A percentile compares a stretch with the other conserved stretches of the same genome.
Evolutionary conservation across 225 moss, liverwort and hornwort species (phyloP).

Genomic region (Takakia lepidozioides): DNA sequence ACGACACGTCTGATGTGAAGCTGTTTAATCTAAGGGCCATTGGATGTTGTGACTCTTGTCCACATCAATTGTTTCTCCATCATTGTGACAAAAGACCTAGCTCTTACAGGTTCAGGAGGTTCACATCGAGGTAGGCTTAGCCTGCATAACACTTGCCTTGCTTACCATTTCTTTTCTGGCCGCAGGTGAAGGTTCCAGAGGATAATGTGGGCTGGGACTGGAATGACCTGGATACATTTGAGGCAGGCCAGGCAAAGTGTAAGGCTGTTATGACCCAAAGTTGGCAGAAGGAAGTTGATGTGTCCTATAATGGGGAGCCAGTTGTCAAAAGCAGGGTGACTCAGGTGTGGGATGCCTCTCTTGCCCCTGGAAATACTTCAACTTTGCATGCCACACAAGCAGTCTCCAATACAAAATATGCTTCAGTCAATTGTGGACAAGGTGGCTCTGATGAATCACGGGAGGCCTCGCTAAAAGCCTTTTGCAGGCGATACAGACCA

Average conservation of each 20-base stretch:
- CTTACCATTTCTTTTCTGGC: too few relatives aligned
- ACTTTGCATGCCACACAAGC: constrained; percentile 41
- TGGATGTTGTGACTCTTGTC: too few relatives aligned
- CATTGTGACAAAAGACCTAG: too few relatives aligned
- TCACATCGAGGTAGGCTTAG: too few relatives aligned
- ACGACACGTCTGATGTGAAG: neutral
- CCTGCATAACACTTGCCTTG: too few relatives aligned
- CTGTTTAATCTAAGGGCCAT: too few relatives aligned
- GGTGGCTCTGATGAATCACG: constrained; percentile 33
- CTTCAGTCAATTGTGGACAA: constrained; percentile 28
- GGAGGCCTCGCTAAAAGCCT: constrained; percentile 45
- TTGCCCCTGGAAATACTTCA: constrained; percentile 39
- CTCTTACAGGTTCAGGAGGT: too few relatives aligned
- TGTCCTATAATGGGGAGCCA: constrained; percentile 37
- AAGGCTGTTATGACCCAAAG: constrained; percentile 55
- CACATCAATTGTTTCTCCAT: too few relatives aligned
- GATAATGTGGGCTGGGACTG: constrained; percentile 93
- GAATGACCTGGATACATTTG: constrained; percentile 40
- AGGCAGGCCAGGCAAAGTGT: constrained; percentile 44
- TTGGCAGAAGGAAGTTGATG: constrained; percentile 68
- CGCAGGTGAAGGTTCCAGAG: constrained; percentile 77
- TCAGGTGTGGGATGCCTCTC: constrained; percentile 69
- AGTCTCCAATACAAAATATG: constrained; percentile 34
- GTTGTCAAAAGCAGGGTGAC: constrained; percentile 57
- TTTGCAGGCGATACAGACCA: constrained; percentile 40